A percentile compares a stretch with the other conserved stretches of the same genome.
These are phyloP conservation scores for Blastobotrys muscicola DNA, from an alignment of 805 yeast species.

Conservation along the genomic window DNA sequence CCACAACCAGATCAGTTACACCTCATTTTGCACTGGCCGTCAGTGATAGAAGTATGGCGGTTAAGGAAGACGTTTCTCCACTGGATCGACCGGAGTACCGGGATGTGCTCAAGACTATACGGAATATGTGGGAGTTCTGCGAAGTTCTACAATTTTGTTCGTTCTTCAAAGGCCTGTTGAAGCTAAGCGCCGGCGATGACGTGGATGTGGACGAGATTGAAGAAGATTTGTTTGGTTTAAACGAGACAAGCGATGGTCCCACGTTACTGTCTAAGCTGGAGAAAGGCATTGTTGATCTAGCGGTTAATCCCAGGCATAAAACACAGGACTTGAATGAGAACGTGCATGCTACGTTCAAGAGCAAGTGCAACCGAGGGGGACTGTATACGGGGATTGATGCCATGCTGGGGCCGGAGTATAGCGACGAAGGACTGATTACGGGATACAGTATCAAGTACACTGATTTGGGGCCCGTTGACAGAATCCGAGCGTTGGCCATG, in stretches of 20 bases:
- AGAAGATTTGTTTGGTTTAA: constrained; percentile 24
- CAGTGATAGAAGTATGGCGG: no score
- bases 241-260: constrained; percentile 5
- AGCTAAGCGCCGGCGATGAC: constrained; percentile 19
- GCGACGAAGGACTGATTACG: background rate
- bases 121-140: constrained; percentile 25
- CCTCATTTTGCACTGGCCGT: no score
- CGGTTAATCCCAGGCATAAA: constrained; percentile 6
- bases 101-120: constrained; percentile 14
- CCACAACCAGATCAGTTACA: no score
- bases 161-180: constrained; percentile 18
- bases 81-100: constrained; percentile 13
- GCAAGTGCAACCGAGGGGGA: constrained; percentile 4
- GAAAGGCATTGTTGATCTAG: constrained; percentile 4
- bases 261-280: constrained; percentile 9
- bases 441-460: constrained; percentile 2
- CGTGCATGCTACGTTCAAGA: constrained; percentile 9
- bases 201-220: constrained; percentile 23
- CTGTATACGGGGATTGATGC: constrained; percentile 10
- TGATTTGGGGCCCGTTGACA: constrained; percentile 10
- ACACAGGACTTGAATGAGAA: constrained; percentile 8
- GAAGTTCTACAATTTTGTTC: constrained; percentile 23
- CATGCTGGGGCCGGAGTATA: constrained; percentile 8
- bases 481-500: constrained; percentile 13
- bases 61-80: background rate